Percentiles rank a stretch among this genome's conserved stretches.
Conservation (phyloP, 805 yeast species). For the Limtongia smithiae region DNA sequence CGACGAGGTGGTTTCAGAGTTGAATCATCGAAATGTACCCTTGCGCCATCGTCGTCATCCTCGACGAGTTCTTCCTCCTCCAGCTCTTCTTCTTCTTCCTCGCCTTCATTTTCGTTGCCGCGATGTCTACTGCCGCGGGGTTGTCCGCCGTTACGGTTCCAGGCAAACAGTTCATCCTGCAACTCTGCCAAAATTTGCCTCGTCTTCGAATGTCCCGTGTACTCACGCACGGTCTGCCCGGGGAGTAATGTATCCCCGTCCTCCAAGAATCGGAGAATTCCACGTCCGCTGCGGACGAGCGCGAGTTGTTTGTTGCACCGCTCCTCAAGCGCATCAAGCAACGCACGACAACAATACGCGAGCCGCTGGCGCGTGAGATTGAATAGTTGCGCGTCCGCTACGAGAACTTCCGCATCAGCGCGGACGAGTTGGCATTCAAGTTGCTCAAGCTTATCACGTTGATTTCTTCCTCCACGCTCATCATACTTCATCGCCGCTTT, state of each 20-base stretch:
- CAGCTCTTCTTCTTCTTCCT: neutral
- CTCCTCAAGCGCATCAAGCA: constrained; percentile 81
- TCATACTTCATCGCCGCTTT: constrained; percentile 3
- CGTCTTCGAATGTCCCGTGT: constrained; percentile 12
- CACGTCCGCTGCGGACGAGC: constrained; percentile 88
- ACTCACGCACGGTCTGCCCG: constrained; percentile 11
- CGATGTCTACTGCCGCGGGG: neutral
- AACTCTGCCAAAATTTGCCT: constrained; percentile 15
- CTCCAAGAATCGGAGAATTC: constrained; percentile 74
- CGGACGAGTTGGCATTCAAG: constrained; percentile 86
- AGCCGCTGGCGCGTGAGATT: constrained; percentile 84
- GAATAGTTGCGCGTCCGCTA: constrained; percentile 87
- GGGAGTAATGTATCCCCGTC: constrained; percentile 15
- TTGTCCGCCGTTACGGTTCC: too few species aligned
- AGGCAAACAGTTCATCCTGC: constrained; percentile 18
- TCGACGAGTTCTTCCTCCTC: neutral
- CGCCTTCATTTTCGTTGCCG: neutral
- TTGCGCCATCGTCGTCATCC: constrained; percentile 1
- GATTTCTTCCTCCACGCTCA: too few species aligned
- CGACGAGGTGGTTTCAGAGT: too few species aligned
- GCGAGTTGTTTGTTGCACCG: constrained; percentile 80
- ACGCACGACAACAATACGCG: constrained; percentile 78
- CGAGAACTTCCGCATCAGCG: constrained; percentile 87
- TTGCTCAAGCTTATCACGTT: constrained; percentile 61
- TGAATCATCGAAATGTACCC: too few species aligned